Percentiles rank a stretch among this genome's conserved stretches.
phyloP scores from a whole-genome alignment of 495 filamentous ascomycete genomes.

The Xylaria bambusicola region DNA sequence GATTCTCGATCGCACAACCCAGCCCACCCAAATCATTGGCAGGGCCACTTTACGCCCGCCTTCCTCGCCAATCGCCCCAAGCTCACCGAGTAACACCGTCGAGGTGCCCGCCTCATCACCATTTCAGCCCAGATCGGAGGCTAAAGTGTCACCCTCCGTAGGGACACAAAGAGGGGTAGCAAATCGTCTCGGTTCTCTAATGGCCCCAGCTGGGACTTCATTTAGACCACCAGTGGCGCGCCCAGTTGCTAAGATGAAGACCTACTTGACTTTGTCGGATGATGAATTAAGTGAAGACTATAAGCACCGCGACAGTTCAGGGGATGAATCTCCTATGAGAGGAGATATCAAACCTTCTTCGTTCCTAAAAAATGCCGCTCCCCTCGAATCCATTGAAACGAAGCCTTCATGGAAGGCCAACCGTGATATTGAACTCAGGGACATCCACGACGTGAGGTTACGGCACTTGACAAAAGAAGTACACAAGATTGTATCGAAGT shows the following conservation, averaged over 20 bases:
- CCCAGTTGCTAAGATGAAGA: slow-evolving; percentile 26
- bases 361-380: slow-evolving; percentile 45
- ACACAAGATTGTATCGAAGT: slow-evolving; percentile 30
- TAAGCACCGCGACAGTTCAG: slow-evolving; percentile 45
- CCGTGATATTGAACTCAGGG: slow-evolving; percentile 25
- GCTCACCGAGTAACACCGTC: slow-evolving; percentile 48
- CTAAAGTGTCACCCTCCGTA: slow-evolving; percentile 19
- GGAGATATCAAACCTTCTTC: slow-evolving; percentile 73
- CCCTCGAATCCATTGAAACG: slow-evolving; percentile 10
- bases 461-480: slow-evolving; percentile 31
- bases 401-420: slow-evolving; percentile 13
- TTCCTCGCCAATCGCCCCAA: slow-evolving; percentile 44
- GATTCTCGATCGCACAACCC: slow-evolving; percentile 49
- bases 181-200: slow-evolving; percentile 54
- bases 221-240: slow-evolving; percentile 58
- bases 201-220: slow-evolving; percentile 78
- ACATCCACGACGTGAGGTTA: slow-evolving; percentile 33
- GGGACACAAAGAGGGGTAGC: slow-evolving; percentile 22
- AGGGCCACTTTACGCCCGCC: slow-evolving; percentile 19
- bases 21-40: slow-evolving; percentile 67
- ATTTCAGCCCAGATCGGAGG: slow-evolving; percentile 38
- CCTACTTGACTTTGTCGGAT: slow-evolving; percentile 45
- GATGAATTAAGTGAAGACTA: slow-evolving; percentile 43
- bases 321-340: slow-evolving; percentile 44
- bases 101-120: slow-evolving; percentile 88